phyloP scores from a whole-genome alignment of 352 stramenopile species.

The Phytopythium litorale region DNA sequence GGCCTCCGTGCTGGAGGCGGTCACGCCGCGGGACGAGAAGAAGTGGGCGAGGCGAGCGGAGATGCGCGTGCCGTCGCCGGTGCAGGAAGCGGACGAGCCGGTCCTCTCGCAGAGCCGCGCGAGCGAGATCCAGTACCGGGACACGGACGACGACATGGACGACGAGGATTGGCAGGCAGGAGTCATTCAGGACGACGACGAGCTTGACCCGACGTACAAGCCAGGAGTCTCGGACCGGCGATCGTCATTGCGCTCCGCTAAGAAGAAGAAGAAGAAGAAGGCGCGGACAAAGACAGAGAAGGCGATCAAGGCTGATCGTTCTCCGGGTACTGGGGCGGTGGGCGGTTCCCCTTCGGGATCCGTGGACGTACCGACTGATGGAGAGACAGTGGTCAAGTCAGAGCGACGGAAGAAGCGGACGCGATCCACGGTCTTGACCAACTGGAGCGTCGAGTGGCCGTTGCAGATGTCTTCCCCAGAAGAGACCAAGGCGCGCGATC shows the following conservation, averaged over 20 bases:
- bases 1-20: conserved; percentile 5
- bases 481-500: conserved; percentile 1
- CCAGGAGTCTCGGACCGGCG: not conserved
- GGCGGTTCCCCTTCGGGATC: not conserved
- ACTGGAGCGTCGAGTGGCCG: conserved; percentile 34
- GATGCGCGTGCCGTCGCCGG: not conserved
- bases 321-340: not conserved
- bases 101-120: not conserved
- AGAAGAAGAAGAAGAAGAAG: conserved; percentile 5
- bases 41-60: conserved; percentile 1
- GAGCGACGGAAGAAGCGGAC: not conserved
- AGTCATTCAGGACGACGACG: not conserved
- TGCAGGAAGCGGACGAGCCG: not conserved
- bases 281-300: not conserved
- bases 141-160: conserved; percentile 3
- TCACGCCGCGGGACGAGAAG: conserved; percentile 14
- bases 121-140: not conserved
- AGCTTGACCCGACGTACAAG: conserved; percentile 1
- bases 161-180: not conserved
- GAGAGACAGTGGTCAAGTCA: not conserved
- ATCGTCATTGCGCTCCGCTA: not conserved
- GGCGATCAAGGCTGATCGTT: not conserved
- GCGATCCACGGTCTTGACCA: conserved; percentile 8
- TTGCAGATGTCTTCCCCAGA: not conserved
- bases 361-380: not conserved